These are phyloP conservation scores for Hypoxylon sp. DNA, from an alignment of 2,329 filamentous ascomycete genomes.

Conservation along the genomic window DNA sequence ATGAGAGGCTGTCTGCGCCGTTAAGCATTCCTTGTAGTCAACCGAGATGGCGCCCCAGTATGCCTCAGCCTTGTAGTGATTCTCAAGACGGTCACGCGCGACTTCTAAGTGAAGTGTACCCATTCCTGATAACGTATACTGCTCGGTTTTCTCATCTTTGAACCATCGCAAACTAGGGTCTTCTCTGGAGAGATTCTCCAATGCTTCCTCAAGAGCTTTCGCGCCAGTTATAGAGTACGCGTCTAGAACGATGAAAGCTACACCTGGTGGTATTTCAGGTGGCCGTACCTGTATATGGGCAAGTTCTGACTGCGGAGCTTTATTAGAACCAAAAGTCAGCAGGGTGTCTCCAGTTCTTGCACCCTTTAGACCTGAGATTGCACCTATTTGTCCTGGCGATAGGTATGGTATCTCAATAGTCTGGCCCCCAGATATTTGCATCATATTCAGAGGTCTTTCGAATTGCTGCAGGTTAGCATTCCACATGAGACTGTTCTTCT, in stretches of 20 bases:
- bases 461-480: slow-evolving; percentile 87
- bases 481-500: slow-evolving; percentile 80
- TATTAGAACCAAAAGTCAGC: slow-evolving; percentile 74
- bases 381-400: slow-evolving; percentile 89
- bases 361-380: slow-evolving; percentile 88
- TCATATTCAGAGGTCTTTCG: slow-evolving; percentile 82
- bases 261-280: slow-evolving; percentile 89
- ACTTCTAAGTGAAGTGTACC: slow-evolving; percentile 96
- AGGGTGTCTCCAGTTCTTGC: slow-evolving; percentile 95
- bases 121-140: slow-evolving; percentile 95
- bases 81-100: slow-evolving; percentile 85
- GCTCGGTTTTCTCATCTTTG: slow-evolving; percentile 88
- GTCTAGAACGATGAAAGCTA: slow-evolving; percentile 96
- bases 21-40: slow-evolving; percentile 89
- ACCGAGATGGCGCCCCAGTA: slow-evolving; percentile 93
- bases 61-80: slow-evolving; percentile 89
- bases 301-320: slow-evolving; percentile 75
- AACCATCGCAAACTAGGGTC: slow-evolving; percentile 91
- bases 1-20: slow-evolving; percentile 66
- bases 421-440: slow-evolving; percentile 91
- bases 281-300: slow-evolving; percentile 85
- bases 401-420: slow-evolving; percentile 87
- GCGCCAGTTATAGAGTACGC: slow-evolving; percentile 81
- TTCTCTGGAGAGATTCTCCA: slow-evolving; percentile 85
- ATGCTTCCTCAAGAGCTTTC: slow-evolving; percentile 80